A percentile compares a stretch with the other conserved stretches of the same genome.
Conservation (phyloP, 176 grass and related monocot genomes). For the Alopecurus myosuroides region DNA sequence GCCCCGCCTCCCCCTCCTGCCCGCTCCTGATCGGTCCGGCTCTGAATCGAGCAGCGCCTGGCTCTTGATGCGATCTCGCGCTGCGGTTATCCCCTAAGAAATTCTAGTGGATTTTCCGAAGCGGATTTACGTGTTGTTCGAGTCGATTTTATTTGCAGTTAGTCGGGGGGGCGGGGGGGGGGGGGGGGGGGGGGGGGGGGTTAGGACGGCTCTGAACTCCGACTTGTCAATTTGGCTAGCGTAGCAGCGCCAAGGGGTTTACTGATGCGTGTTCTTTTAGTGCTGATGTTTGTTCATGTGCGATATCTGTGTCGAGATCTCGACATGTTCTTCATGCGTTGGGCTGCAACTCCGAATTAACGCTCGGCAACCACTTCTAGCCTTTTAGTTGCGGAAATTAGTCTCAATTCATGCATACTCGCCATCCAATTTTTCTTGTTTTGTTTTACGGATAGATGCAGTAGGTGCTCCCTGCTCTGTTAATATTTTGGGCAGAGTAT, state of each 20-base stretch:
- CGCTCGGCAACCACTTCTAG: not conserved
- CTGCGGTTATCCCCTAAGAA: not conserved
- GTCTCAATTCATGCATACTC: not conserved
- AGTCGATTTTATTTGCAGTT: not conserved
- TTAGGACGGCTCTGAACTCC: not conserved
- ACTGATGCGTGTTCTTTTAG: not conserved
- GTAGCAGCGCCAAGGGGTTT: not conserved
- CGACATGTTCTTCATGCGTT: not conserved
- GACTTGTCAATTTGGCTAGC: not conserved
- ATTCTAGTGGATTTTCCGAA: not conserved
- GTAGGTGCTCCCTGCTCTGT: not conserved
- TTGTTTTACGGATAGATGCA: not conserved
- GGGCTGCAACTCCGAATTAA: not conserved
- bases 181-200: too few relatives aligned
- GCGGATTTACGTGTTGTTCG: not conserved
- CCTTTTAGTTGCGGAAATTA: not conserved
- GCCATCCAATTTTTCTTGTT: not conserved
- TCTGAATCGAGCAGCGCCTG: too few relatives aligned
- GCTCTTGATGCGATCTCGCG: not conserved
- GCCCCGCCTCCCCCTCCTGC: not conserved
- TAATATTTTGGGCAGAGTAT: not conserved
- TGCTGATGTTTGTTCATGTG: not conserved
- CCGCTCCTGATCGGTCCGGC: too few relatives aligned
- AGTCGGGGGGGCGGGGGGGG: not conserved
- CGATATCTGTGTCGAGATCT: not conserved